Evolutionary conservation across 1,284 basidiomycete species (phyloP).

Genomic region (Ceratobasidium sp.): DNA sequence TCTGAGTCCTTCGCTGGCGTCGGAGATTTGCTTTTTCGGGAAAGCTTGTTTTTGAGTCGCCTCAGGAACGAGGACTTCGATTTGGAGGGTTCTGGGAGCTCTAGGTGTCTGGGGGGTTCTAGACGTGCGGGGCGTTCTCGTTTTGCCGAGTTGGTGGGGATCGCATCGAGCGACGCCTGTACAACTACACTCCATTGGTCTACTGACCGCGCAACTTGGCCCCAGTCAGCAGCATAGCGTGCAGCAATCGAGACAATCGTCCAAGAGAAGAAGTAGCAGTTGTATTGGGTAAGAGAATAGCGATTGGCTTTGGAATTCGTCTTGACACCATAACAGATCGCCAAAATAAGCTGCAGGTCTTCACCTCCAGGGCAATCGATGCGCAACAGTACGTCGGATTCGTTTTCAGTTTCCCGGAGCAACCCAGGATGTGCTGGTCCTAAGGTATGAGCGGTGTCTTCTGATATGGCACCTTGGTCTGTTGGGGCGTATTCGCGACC

Average conservation of each 20-base stretch:
- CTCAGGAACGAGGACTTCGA: background rate
- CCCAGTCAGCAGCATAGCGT: constrained; percentile 1
- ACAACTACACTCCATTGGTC: background rate
- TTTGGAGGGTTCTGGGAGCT: too few species aligned
- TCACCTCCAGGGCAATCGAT: constrained; percentile 8
- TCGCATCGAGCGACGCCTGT: background rate
- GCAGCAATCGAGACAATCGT: constrained; percentile 1
- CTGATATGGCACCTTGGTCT: constrained; percentile 1
- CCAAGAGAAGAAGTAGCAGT: constrained; percentile 28
- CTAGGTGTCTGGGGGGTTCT: too few species aligned
- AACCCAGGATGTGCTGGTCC: background rate
- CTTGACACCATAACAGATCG: constrained; percentile 9
- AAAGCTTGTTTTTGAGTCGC: background rate
- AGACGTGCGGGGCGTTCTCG: too few species aligned
- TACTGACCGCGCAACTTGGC: background rate
- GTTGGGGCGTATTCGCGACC: background rate
- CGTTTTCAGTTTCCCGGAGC: background rate
- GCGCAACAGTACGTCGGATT: constrained; percentile 3
- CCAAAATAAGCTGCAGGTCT: constrained; percentile 6
- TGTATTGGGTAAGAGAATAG: constrained; percentile 5
- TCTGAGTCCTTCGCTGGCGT: background rate
- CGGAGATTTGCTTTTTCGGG: background rate
- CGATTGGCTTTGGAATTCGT: background rate
- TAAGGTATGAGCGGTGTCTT: constrained; percentile 15
- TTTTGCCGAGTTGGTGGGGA: background rate